Percentiles rank a stretch among this genome's conserved stretches.
These are phyloP conservation scores for Leccinum ponderosum DNA, from an alignment of 1,284 basidiomycete species.

Conservation along the genomic window DNA sequence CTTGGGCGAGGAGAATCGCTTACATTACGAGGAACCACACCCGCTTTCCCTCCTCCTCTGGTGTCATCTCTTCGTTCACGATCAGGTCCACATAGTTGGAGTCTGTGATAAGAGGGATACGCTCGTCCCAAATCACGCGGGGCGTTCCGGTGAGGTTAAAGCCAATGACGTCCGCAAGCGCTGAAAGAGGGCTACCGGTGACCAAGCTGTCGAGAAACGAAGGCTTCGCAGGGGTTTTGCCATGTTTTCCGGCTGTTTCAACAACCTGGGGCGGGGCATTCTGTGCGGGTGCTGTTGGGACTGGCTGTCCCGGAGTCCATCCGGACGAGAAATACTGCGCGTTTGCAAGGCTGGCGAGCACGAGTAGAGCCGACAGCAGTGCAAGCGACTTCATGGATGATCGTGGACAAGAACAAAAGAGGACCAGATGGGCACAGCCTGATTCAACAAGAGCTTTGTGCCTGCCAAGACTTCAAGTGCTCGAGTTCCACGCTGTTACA, in stretches of 20 bases:
- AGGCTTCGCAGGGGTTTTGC: constrained; percentile 9
- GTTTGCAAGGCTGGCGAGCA: constrained; percentile 37
- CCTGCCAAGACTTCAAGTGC: background rate
- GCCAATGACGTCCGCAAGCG: constrained; percentile 55
- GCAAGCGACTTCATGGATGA: constrained; percentile 48
- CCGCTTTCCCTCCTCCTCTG: constrained; percentile 63
- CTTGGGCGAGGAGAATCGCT: constrained; percentile 26
- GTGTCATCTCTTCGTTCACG: constrained; percentile 60
- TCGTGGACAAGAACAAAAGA: background rate
- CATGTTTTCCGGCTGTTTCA: constrained; percentile 17
- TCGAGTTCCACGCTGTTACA: background rate
- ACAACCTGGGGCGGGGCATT: constrained; percentile 14
- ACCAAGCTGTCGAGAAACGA: constrained; percentile 31
- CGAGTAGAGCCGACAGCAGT: constrained; percentile 38
- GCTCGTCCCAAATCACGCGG: constrained; percentile 62
- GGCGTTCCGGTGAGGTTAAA: constrained; percentile 66
- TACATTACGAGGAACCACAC: constrained; percentile 76
- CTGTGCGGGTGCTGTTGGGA: constrained; percentile 30
- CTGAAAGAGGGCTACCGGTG: constrained; percentile 44
- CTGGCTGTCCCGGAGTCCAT: constrained; percentile 72
- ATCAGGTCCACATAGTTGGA: constrained; percentile 69
- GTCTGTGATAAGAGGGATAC: constrained; percentile 74
- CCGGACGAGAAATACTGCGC: constrained; percentile 77
- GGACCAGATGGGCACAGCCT: background rate
- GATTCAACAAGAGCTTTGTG: background rate